Evolutionary conservation across 306 rosid species (phyloP), one percentile per base, ranked within the genome.

Genomic region (Cicer judaicum): DNA sequence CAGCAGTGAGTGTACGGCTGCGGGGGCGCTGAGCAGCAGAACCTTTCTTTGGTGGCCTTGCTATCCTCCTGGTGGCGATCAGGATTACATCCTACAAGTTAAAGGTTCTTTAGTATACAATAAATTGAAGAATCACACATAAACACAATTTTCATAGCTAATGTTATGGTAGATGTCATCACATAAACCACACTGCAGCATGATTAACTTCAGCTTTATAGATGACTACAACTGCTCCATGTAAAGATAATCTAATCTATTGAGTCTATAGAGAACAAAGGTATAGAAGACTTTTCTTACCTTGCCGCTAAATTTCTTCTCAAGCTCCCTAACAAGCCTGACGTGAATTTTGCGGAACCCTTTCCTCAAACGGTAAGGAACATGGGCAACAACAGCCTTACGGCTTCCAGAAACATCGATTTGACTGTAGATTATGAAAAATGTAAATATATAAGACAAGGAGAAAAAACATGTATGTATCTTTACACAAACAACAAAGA

Each of bases 31-130:
- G 91, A 16, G 68, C 90, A 34, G 98, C 98, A 5, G 96, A 88
- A 15, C 98, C 98, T 48, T 92, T 92, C 91, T 90, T 90, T 52
- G 98, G 96, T 2, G 98, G 98, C 86, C 98, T 85, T 53, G 87
- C 10, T 11, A 90, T 90, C 81, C 98, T 88, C 38, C 98, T 77
- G 55, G 90, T 92, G 19, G 98, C 98, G 81, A 87, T 83, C 76
- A 92, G 40, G 72, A 92, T 66, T 0, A 88, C 98, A 74, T 92
- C 96, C 98, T 92, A 73, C 70, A 44, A 7, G 47, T 50, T 69
- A 9, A 70, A 39, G 7, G 2, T 14, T 56, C 7, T 42, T 24
- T 13, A 72, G 55, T 3, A 52, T 24, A 64, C n/a, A 65, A 36
- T 48, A 57, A 38, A 48, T 69, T 6, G 11, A 67, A n/a, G 49